A percentile compares a stretch with the other conserved stretches of the same genome.
Evolutionary conservation across 2,329 filamentous ascomycete species (phyloP).

Genomic region (Fusarium sp.): DNA sequence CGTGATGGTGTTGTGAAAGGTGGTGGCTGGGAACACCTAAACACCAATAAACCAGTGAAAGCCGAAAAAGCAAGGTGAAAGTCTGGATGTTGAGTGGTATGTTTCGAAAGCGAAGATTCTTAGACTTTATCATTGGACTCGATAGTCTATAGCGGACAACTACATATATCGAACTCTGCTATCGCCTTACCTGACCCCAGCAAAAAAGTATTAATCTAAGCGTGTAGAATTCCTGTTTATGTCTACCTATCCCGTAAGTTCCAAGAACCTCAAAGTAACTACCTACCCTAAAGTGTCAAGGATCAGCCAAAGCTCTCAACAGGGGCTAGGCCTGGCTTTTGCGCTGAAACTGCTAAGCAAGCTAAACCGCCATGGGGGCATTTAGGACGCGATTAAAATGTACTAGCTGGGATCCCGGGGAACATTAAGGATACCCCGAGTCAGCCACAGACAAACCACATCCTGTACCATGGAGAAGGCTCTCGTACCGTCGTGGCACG

Average conservation of each 20-base stretch:
- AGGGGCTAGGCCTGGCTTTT: neutral
- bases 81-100: neutral
- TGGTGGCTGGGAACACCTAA: neutral
- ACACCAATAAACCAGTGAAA: neutral
- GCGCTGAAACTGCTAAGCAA: neutral
- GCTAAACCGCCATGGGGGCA: neutral
- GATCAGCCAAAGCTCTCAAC: neutral
- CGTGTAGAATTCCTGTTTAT: too few species aligned
- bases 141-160: neutral
- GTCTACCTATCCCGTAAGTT: neutral
- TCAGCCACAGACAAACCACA: neutral
- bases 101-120: neutral
- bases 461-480: neutral
- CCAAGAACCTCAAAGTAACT: neutral
- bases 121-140: neutral
- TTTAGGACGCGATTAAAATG: neutral
- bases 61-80: neutral
- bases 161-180: neutral
- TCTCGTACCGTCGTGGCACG: neutral
- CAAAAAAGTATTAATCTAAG: too few species aligned
- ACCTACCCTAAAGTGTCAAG: neutral
- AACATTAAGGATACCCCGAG: neutral
- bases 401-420: neutral
- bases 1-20: neutral
- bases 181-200: neutral